Evolutionary conservation across 805 yeast genomes (phyloP).

Genomic region (Candida argentea): DNA sequence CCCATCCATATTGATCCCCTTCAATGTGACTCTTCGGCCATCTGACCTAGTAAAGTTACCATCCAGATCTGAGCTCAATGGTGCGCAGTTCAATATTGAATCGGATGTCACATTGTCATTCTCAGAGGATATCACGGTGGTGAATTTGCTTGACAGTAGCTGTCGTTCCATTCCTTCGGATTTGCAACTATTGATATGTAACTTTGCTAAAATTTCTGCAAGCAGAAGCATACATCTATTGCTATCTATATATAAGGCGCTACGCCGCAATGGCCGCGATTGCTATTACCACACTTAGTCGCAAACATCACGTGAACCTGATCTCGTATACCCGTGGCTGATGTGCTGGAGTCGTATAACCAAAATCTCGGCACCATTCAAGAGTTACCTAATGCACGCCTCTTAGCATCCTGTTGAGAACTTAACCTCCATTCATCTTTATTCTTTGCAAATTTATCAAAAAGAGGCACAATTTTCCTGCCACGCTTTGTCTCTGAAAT

Average conservation of each 20-base stretch:
- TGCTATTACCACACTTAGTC: too few species aligned
- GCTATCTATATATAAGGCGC: too few species aligned
- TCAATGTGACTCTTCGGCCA: slow-evolving; percentile 53
- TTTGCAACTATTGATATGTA: too few species aligned
- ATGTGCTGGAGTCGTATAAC: too few species aligned
- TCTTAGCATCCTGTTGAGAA: slow-evolving; percentile 21
- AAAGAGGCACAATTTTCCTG: slow-evolving; percentile 67
- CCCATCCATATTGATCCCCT: slow-evolving; percentile 78
- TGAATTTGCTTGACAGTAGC: too few species aligned
- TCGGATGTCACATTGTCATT: background rate
- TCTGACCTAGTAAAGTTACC: slow-evolving; percentile 53
- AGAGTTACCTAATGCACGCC: slow-evolving; percentile 12
- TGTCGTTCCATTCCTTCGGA: too few species aligned
- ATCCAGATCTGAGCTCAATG: slow-evolving; percentile 24
- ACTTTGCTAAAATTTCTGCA: too few species aligned
- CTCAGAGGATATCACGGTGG: too few species aligned
- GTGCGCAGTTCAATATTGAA: slow-evolving; percentile 10
- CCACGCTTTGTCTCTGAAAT: slow-evolving; percentile 42
- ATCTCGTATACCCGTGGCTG: too few species aligned
- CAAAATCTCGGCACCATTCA: slow-evolving; percentile 1
- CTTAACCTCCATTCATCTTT: slow-evolving; percentile 75
- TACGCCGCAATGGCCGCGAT: too few species aligned
- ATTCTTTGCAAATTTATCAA: slow-evolving; percentile 45
- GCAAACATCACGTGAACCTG: too few species aligned
- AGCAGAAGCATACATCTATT: too few species aligned